phyloP scores from a whole-genome alignment of 73 alveolate genomes.

The Paraurostyla sp. region DNA sequence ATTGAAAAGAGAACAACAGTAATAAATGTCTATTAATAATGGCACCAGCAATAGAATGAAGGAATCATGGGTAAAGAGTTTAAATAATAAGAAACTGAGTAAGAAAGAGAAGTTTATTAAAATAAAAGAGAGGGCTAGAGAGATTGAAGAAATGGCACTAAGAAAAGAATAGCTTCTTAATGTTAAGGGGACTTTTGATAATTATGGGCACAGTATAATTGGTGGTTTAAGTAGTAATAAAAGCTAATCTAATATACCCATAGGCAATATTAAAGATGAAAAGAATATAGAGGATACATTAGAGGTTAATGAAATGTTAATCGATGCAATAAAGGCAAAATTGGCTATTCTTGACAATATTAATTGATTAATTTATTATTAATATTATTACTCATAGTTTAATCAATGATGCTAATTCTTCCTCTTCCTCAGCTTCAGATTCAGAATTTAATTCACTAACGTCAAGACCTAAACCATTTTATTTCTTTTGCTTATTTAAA shows the following conservation, averaged over 20 bases:
- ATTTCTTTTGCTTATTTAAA: not conserved
- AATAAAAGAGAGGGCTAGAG: constrained; percentile 69
- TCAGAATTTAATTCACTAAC: not conserved
- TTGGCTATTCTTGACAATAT: constrained; percentile 65
- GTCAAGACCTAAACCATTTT: not conserved
- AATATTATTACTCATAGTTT: not conserved
- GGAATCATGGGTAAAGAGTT: constrained; percentile 20
- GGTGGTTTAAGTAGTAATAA: not conserved
- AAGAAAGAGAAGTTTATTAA: constrained; percentile 27
- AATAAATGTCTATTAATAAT: too few species aligned
- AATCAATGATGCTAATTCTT: constrained; percentile 17
- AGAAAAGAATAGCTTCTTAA: constrained; percentile 55
- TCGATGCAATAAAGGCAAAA: constrained; percentile 74
- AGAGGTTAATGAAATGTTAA: constrained; percentile 74
- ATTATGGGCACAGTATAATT: not conserved
- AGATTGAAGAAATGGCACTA: constrained; percentile 47
- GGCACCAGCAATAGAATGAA: not conserved
- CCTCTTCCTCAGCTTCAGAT: constrained; percentile 5
- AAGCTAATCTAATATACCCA: too few species aligned
- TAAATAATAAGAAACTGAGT: constrained; percentile 14
- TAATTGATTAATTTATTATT: not conserved
- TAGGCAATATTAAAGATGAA: not conserved
- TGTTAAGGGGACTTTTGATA: not conserved
- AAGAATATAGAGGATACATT: constrained; percentile 70
- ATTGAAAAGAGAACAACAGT: constrained; percentile 54